Conservation (phyloP, 2,329 filamentous ascomycete species). For the Periconia sp. region DNA sequence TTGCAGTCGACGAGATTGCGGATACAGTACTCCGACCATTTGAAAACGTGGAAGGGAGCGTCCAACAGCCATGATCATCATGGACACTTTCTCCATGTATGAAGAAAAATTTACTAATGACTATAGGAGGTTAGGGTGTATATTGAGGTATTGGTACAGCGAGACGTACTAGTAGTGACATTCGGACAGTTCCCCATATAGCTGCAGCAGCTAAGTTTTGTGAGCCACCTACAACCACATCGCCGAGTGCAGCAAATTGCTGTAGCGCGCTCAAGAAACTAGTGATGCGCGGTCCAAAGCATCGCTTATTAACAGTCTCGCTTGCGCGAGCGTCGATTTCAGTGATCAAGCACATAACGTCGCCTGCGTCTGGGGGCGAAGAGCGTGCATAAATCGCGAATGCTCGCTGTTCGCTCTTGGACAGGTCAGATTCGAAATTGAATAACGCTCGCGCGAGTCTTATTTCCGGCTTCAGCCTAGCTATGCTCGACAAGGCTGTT, state of each 20-base stretch:
- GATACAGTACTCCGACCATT: constrained; percentile 47
- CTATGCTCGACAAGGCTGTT: no score
- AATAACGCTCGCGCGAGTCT: no score
- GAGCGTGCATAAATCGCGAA: no score
- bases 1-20: constrained; percentile 45
- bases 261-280: constrained; percentile 51
- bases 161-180: constrained; percentile 48
- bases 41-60: constrained; percentile 50
- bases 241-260: constrained; percentile 53
- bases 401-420: no score
- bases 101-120: constrained; percentile 33
- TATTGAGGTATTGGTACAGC: neutral
- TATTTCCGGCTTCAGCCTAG: no score
- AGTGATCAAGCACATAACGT: no score
- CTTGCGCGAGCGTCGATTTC: no score
- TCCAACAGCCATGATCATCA: constrained; percentile 50
- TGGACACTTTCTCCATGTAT: constrained; percentile 48
- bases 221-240: constrained; percentile 49
- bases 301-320: no score
- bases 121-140: constrained; percentile 18
- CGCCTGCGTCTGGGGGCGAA: no score
- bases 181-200: constrained; percentile 54
- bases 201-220: constrained; percentile 55
- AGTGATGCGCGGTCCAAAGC: constrained; percentile 50
- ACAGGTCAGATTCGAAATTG: no score